Base-by-base conservation (phyloP, 768 basidiomycete genomes). In the Podaxis rugospora region DNA sequence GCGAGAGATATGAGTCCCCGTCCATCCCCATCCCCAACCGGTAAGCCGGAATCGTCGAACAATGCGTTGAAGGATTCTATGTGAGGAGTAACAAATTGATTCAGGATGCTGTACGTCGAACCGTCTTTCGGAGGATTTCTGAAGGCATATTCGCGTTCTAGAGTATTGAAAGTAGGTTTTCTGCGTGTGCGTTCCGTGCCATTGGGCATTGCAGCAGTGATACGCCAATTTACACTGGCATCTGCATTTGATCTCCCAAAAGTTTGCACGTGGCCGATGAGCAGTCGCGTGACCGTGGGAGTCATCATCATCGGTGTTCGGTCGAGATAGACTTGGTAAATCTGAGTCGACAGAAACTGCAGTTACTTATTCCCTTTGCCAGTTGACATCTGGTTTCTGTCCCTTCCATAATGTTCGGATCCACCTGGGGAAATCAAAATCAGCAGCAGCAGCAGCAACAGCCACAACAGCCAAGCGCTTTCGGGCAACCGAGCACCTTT, bases 31-130 rank as follows among this genome's bases (percentile, higher is more conserved):
- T 88, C 87, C 9, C 89, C 88, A 49, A 80, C 69, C 60, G 88
- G 85, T 57, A 91, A 71, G n/a, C 90, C 90, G 56, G 90, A 88
- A 71, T 96, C 94, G 68, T 98, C 95, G 72, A 98, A 95, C 27
- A 99, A 82, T 14, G 93, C 88, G 74, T 98, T 96, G 81, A 99
- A 98, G 40, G 92, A 94, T 72, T 98, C 91, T 63, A 98, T 85
- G 71, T 98, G 95, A 5, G 97, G 96, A 23, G 85, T 78, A 57
- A 98, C 93, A 67, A 98, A 92, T 74, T 96, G 92, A 66, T 97
- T 93, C 62, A 98, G 80, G 56, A 91, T 90, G 18, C 86, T 85
- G 65, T 92, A 85, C 11, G 87, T 85, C 23, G 90, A 83, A 21
- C 83, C 84, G 44, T 83, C 74, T 65, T 80, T 79, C 27, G 89